These are phyloP conservation scores for Pichia sorboxylosa DNA, from an alignment of 1,139 yeast species.

Conservation along the genomic window DNA sequence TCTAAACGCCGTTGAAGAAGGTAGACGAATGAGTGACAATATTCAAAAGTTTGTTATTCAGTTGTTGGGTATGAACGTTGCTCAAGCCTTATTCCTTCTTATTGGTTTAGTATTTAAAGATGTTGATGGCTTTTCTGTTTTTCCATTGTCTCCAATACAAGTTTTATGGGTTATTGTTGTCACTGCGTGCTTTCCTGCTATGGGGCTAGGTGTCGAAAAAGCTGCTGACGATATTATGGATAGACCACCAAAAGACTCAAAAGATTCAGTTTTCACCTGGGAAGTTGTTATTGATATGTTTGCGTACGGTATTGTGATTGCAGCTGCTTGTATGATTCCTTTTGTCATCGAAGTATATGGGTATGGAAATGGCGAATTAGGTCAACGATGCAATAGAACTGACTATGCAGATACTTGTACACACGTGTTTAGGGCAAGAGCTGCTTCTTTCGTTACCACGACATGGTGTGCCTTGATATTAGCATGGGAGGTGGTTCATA, in stretches of 20 bases:
- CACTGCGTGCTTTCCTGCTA: conserved; percentile 74
- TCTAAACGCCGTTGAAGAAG: conserved; percentile 70
- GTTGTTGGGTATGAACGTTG: conserved; percentile 66
- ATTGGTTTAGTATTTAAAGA: conserved; percentile 66
- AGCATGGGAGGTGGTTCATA: conserved; percentile 86
- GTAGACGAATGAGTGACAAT: conserved; percentile 70
- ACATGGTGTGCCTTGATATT: conserved; percentile 83
- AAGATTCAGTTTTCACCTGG: conserved; percentile 52
- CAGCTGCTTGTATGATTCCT: conserved; percentile 56
- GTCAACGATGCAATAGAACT: conserved; percentile 47
- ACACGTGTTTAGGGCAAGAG: conserved; percentile 66
- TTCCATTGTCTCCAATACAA: conserved; percentile 71
- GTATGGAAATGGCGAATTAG: conserved; percentile 58
- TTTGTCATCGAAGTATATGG: conserved; percentile 59
- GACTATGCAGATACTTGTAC: conserved; percentile 38
- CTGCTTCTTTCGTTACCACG: conserved; percentile 74
- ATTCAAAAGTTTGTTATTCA: conserved; percentile 78
- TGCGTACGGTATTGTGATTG: conserved; percentile 66
- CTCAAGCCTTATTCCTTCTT: conserved; percentile 62
- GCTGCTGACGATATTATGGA: conserved; percentile 60
- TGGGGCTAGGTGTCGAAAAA: conserved; percentile 71
- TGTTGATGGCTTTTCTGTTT: conserved; percentile 46
- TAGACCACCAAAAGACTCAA: conserved; percentile 48
- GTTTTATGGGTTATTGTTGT: conserved; percentile 72
- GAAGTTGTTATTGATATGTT: conserved; percentile 66